Percentiles rank a stretch among this genome's conserved stretches.
Evolutionary conservation across 179 eudicot species (phyloP).

Genomic region (Drosera spatulata): DNA sequence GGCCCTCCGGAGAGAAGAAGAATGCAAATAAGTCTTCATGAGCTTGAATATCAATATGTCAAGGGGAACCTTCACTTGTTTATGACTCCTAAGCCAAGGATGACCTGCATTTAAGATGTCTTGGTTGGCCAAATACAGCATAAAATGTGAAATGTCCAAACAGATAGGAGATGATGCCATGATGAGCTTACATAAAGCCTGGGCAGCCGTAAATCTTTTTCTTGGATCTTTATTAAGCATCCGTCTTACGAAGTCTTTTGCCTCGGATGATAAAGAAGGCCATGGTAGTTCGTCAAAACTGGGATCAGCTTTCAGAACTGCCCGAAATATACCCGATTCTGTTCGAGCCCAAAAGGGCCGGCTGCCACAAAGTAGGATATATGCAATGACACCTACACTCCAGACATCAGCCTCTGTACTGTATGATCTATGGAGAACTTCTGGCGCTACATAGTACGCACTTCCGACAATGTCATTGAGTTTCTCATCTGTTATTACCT

Average conservation of each 20-base stretch:
- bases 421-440: constrained; percentile 85
- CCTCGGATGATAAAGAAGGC: constrained; percentile 70
- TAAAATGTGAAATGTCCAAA: constrained; percentile 1
- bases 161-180: neutral
- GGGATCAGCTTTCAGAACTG: constrained; percentile 82
- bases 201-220: constrained; percentile 82
- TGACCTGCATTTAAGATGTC: constrained; percentile 45
- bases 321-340: constrained; percentile 83
- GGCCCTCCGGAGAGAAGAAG: too few relatives aligned
- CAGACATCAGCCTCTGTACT: constrained; percentile 83
- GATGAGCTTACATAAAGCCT: constrained; percentile 63
- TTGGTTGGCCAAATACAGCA: constrained; percentile 2
- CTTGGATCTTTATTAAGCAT: constrained; percentile 74
- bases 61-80: constrained; percentile 47
- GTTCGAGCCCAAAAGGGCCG: constrained; percentile 99
- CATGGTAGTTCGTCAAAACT: constrained; percentile 76
- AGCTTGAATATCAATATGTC: constrained; percentile 21
- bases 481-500: constrained; percentile 52
- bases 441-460: constrained; percentile 93
- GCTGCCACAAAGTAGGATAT: constrained; percentile 82
- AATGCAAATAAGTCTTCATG: too few relatives aligned
- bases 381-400: constrained; percentile 88
- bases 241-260: constrained; percentile 76
- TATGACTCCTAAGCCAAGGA: constrained; percentile 63
- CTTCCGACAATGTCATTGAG: constrained; percentile 92